Evolutionary conservation across 2,329 filamentous ascomycete species (phyloP), one percentile per base, ranked within the genome.

Genomic region (Aspergillus phoenicis): DNA sequence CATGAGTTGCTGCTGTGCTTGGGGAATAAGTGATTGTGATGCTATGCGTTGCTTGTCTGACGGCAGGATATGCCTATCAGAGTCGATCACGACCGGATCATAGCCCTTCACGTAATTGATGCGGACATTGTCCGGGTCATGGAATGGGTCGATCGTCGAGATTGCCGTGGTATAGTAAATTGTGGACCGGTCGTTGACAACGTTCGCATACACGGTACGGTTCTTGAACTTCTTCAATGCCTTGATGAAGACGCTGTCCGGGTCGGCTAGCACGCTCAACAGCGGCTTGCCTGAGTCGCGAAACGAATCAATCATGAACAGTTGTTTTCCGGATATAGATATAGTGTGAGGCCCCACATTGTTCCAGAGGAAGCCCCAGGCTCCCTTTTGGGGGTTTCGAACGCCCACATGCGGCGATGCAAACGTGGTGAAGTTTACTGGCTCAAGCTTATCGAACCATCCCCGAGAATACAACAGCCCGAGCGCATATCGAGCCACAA

Each of bases 361-460:
- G 72, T 98, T 98, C 87, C 82, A 97, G 60, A 90, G 79, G 72
- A 83, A 85, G 71, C 87, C 88, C 59, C 84, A 81, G 78, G 84
- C 84, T 15, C 90, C 90, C 51, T 84, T 85, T 47, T 88, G 77
- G 1, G 91, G 90, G 1, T 87, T 86, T 53, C 89, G 83, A 1
- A 90, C 89, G n/a, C 91, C 91, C 7, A 93, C 82, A 76, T 93
- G 91, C 24, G 91, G 94, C 33, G 90, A 89, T 5, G 91, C 94
- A 77, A 98, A 97, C 1, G 93, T 97, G 2, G 90, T 91, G 77
- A 98, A 97, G 81, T 96, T 97, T 85, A 94, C 85, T 66, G 94
- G 94, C 72, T 92, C 84, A 26, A 98, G 83, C 60, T 84, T 83
- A 59, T 96, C 89, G 59, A 98, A 87, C 60, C 91, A 82, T 8